Evolutionary conservation across 2,329 filamentous ascomycete genomes (phyloP).

Genomic region (Colletotrichum filicis): DNA sequence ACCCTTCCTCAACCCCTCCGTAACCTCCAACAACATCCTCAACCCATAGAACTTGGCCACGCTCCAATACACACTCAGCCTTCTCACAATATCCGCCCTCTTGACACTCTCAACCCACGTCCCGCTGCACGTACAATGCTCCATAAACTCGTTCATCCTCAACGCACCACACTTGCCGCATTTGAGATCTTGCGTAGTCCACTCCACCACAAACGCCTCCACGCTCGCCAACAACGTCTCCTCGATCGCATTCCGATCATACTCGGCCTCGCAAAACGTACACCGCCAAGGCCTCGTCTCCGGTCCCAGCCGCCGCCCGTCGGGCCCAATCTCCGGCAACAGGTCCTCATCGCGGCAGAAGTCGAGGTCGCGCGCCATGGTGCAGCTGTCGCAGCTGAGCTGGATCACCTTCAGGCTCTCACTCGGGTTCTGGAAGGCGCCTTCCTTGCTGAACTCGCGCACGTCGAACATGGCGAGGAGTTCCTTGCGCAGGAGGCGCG

Average conservation of each 20-base stretch:
- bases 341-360: constrained; percentile 91
- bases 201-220: constrained; percentile 79
- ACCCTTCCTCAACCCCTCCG: constrained; percentile 68
- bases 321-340: constrained; percentile 60
- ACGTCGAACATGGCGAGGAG: constrained; percentile 91
- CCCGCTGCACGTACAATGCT: constrained; percentile 94
- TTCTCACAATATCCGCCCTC: constrained; percentile 71
- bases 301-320: constrained; percentile 37
- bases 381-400: constrained; percentile 90
- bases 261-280: constrained; percentile 78
- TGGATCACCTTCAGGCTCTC: constrained; percentile 78
- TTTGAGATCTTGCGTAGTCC: constrained; percentile 90
- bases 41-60: constrained; percentile 85
- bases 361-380: constrained; percentile 87
- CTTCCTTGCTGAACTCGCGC: constrained; percentile 90
- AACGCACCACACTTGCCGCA: constrained; percentile 79
- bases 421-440: constrained; percentile 88
- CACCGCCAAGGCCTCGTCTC: constrained; percentile 75
- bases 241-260: constrained; percentile 84
- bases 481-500: constrained; percentile 88
- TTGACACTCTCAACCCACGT: constrained; percentile 81
- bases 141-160: constrained; percentile 92
- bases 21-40: constrained; percentile 82
- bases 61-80: constrained; percentile 75
- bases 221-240: constrained; percentile 83